Evolutionary conservation across 306 rosid genomes (phyloP).

Genomic region (Trifolium repens): DNA sequence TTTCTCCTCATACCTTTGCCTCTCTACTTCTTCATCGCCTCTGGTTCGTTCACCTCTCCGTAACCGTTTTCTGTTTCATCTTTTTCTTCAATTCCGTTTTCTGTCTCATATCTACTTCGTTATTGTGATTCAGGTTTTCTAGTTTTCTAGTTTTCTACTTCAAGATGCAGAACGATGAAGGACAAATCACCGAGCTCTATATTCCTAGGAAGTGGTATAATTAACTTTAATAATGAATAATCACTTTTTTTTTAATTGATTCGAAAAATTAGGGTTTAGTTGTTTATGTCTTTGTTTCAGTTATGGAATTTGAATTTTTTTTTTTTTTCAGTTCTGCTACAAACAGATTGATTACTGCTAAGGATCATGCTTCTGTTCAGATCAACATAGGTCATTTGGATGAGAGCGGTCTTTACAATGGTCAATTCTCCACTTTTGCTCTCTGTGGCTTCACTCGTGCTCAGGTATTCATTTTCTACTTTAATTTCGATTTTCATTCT

Average conservation of each 20-base stretch:
- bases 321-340: slow-evolving; percentile 68
- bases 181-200: slow-evolving; percentile 56
- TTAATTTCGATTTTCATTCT: neutral
- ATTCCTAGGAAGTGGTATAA: slow-evolving; percentile 60
- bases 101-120: neutral
- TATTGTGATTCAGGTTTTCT: neutral
- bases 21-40: neutral
- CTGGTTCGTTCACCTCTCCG: neutral
- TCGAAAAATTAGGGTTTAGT: neutral
- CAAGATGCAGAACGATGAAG: slow-evolving; percentile 61
- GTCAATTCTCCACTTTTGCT: slow-evolving; percentile 73
- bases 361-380: slow-evolving; percentile 86
- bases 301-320: slow-evolving; percentile 7
- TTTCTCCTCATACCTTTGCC: too few relatives aligned
- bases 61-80: neutral
- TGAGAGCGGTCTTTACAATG: slow-evolving; percentile 71
- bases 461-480: slow-evolving; percentile 50
- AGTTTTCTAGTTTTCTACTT: neutral
- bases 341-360: slow-evolving; percentile 72
- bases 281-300: neutral
- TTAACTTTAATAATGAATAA: neutral
- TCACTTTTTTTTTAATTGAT: neutral
- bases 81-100: neutral
- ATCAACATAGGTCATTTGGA: slow-evolving; percentile 78
- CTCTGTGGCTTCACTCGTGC: slow-evolving; percentile 80